phyloP scores from a whole-genome alignment of 192 early-diverging fungal genomes.

The Linnemannia hyalina region DNA sequence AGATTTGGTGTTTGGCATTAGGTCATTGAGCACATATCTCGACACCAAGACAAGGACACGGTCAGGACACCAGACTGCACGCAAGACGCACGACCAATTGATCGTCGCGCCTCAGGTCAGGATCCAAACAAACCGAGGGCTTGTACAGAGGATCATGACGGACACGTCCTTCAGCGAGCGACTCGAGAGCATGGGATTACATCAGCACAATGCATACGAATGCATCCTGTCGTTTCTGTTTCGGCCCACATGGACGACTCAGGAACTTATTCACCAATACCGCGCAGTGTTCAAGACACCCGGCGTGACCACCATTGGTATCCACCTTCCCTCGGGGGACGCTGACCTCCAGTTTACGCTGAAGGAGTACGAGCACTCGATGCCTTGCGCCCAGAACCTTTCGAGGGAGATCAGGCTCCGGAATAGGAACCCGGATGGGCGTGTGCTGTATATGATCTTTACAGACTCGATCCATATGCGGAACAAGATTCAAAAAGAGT shows the following conservation, averaged over 20 bases:
- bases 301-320: slow-evolving; percentile 5
- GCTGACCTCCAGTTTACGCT: not conserved
- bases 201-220: slow-evolving; percentile 10
- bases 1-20: slow-evolving; percentile 1
- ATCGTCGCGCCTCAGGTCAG: not conserved
- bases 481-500: not conserved
- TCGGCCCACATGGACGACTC: not conserved
- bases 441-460: slow-evolving; percentile 10
- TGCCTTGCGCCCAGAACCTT: slow-evolving; percentile 7
- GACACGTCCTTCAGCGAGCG: slow-evolving; percentile 1
- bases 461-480: slow-evolving; percentile 7
- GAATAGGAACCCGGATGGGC: not conserved
- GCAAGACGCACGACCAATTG: not conserved
- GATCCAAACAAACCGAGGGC: slow-evolving; percentile 1
- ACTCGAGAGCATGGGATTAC: slow-evolving; percentile 16
- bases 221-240: slow-evolving; percentile 21
- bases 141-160: slow-evolving; percentile 14
- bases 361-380: not conserved
- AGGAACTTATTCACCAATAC: slow-evolving; percentile 19
- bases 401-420: not conserved
- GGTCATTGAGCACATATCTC: slow-evolving; percentile 4
- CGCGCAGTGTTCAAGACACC: slow-evolving; percentile 8
- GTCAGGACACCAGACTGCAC: not conserved
- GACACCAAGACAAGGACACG: slow-evolving; percentile 1
- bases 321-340: not conserved